A percentile compares a stretch with the other conserved stretches of the same genome.
Evolutionary conservation across 495 filamentous ascomycete species (phyloP).

Genomic region (Venustampulla echinocandica): DNA sequence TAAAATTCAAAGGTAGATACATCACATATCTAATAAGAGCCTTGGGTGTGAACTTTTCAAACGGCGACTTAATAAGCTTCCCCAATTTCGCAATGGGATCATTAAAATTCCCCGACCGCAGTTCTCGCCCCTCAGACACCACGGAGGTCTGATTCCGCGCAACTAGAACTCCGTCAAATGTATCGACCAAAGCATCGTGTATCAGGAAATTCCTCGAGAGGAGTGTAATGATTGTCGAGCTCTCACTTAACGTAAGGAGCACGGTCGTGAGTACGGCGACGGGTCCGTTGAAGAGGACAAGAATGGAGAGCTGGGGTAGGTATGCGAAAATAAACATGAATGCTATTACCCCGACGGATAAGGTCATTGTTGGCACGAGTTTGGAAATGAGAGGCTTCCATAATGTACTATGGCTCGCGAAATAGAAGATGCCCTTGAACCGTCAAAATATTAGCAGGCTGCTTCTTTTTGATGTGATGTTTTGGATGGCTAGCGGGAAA

Average conservation of each 20-base stretch:
- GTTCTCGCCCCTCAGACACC: conserved; percentile 61
- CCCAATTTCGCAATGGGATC: conserved; percentile 65
- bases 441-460: too few species aligned
- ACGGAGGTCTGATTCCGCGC: conserved; percentile 45
- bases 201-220: conserved; percentile 69
- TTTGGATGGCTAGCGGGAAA: neutral
- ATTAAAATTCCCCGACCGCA: conserved; percentile 43
- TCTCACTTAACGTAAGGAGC: conserved; percentile 73
- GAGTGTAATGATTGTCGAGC: conserved; percentile 65
- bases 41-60: conserved; percentile 54
- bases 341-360: conserved; percentile 42
- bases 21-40: conserved; percentile 60
- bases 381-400: conserved; percentile 63
- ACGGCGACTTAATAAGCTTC: conserved; percentile 59
- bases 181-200: conserved; percentile 74
- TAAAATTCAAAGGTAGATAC: conserved; percentile 84
- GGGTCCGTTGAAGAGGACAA: conserved; percentile 80
- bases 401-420: conserved; percentile 53
- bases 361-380: conserved; percentile 56
- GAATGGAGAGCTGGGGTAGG: conserved; percentile 72
- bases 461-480: too few species aligned
- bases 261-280: conserved; percentile 69
- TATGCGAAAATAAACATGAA: conserved; percentile 86
- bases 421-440: conserved; percentile 67
- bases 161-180: conserved; percentile 77